Base-by-base conservation (phyloP, 1,284 basidiomycete species). In the Neolentinus lepideus region DNA sequence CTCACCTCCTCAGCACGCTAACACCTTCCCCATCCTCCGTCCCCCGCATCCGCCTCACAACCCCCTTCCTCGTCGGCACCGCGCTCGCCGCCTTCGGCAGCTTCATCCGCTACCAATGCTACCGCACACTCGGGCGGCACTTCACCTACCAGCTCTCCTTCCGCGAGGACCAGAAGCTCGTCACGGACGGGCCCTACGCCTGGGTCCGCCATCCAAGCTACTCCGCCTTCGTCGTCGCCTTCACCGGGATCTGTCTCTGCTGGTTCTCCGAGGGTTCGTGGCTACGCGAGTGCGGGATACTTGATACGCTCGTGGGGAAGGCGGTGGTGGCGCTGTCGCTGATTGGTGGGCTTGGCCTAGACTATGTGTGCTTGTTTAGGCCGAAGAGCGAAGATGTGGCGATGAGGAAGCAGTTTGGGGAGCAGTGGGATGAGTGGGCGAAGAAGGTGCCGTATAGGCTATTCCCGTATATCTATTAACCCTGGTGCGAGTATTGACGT, bases 191-290 rank as follows among this genome's bases (percentile, higher is more conserved):
- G 0, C 71, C 69, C 2, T 70, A 70, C 46, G 54, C 60, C 26
- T 43, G 63, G 52, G 64, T 70, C 1, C 68, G 69, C 16, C 69
- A 72, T 36, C 69, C 69, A 0, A 56, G 61, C 33, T 72, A 70
- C 50, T 60, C 59, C 0, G 67, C 47, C 25, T 24, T 50, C 2
- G n/a, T 60, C 14, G 25, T 56, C 8, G 24, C 51, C n/a, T 16
- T 50, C 19, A 21, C 43, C 12, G 61, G 61, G 24, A n/a, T 47
- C 11, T 47, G 45, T 3, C 25, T 56, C 3, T 54, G 35, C 14
- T 33, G 21, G 11, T 52, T 50, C 21, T 21, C 38, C n/a, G 36
- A 12, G 22, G 56, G 60, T 11, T 31, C 56, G 25, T 59, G 56
- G 56, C n/a, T 51, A n/a, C 2, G 36, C 10, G 54, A 58, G 50